A percentile compares a stretch with the other conserved stretches of the same genome.
Conservation (phyloP, 495 filamentous ascomycete genomes). For the Hypoxylon trugodes region DNA sequence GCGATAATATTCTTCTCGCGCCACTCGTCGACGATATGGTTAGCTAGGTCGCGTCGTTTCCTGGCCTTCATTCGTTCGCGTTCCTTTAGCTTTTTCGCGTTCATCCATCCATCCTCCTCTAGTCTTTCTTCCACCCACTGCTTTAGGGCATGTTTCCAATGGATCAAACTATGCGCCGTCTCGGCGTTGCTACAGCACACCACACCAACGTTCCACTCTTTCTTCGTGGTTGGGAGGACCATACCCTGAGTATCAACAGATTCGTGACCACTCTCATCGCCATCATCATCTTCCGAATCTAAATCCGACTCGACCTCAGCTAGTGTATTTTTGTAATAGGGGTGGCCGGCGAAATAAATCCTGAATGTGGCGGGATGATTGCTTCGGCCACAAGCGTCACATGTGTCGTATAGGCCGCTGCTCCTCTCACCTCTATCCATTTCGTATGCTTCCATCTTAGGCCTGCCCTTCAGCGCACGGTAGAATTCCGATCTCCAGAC, state of each 20-base stretch:
- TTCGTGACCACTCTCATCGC: conserved; percentile 46
- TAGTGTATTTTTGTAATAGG: conserved; percentile 74
- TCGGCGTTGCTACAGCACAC: conserved; percentile 72
- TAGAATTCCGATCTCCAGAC: conserved; percentile 76
- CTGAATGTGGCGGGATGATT: conserved; percentile 70
- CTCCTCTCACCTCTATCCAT: conserved; percentile 30
- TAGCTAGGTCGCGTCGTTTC: conserved; percentile 61
- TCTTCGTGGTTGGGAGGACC: conserved; percentile 47
- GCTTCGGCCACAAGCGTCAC: conserved; percentile 80
- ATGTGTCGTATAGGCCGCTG: conserved; percentile 57
- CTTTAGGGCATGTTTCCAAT: conserved; percentile 80
- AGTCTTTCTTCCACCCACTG: conserved; percentile 73
- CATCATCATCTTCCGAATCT: conserved; percentile 47
- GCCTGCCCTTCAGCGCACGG: conserved; percentile 70
- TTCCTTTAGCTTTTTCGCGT: conserved; percentile 51
- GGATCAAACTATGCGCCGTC: conserved; percentile 72
- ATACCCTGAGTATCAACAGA: conserved; percentile 48
- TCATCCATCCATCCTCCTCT: conserved; percentile 60
- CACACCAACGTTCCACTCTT: conserved; percentile 49
- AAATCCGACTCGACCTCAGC: conserved; percentile 66
- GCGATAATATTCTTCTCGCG: conserved; percentile 33
- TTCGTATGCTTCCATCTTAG: conserved; percentile 53
- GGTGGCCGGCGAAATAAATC: conserved; percentile 69
- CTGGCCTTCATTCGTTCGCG: conserved; percentile 54
- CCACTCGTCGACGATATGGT: conserved; percentile 54